These are phyloP conservation scores for Volvariella surrecta DNA, from an alignment of 1,284 basidiomycete species.

Conservation along the genomic window DNA sequence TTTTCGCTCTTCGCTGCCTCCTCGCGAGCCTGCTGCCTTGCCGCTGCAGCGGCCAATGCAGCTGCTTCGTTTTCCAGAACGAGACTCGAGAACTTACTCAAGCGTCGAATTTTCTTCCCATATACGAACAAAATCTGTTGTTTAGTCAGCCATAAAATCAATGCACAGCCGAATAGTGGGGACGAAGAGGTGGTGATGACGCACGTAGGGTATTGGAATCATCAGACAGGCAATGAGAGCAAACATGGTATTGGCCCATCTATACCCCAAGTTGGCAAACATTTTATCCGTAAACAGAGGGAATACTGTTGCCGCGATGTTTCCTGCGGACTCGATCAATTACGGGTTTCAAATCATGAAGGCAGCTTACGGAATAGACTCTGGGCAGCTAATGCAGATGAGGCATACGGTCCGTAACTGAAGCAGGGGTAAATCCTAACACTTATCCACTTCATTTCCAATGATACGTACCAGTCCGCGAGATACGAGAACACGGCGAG, in stretches of 20 bases:
- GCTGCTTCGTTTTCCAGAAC: constrained; percentile 21
- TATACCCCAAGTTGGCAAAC: constrained; percentile 51
- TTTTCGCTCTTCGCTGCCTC: too few relatives aligned
- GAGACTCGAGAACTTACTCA: constrained; percentile 49
- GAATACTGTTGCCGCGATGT: constrained; percentile 49
- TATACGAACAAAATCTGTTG: constrained; percentile 51
- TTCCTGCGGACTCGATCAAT: constrained; percentile 30
- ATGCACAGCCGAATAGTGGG: neutral
- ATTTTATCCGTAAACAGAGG: constrained; percentile 60
- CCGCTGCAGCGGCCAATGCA: neutral
- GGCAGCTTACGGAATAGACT: constrained; percentile 52
- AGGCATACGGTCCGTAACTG: constrained; percentile 68
- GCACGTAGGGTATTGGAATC: constrained; percentile 60
- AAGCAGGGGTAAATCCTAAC: neutral
- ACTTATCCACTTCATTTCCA: neutral
- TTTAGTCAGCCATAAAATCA: neutral
- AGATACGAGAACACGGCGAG: constrained; percentile 63
- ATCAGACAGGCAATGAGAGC: constrained; percentile 51
- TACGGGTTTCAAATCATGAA: neutral
- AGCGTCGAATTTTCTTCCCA: constrained; percentile 51
- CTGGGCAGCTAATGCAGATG: constrained; percentile 72
- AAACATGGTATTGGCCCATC: constrained; percentile 68
- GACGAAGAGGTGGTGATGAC: constrained; percentile 14
- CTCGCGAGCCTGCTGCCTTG: neutral
- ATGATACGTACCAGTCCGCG: constrained; percentile 49